Conservation (phyloP, 805 yeast species). For the Metschnikowia hibisci region DNA sequence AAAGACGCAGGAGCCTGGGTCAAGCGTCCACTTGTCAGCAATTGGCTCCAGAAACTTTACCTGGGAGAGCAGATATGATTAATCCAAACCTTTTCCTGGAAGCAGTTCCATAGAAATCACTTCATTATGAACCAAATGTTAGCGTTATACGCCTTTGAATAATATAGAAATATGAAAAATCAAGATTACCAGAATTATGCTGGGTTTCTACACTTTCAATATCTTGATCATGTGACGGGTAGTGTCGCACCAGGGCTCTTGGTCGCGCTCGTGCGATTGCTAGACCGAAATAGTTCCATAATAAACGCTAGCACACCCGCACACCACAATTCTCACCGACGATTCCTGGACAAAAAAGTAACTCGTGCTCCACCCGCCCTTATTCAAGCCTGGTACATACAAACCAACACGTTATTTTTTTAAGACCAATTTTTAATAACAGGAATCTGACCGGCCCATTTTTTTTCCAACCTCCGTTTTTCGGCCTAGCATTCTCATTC, state of each 20-base stretch:
- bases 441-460: background rate
- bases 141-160: background rate
- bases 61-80: slow-evolving; percentile 1
- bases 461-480: background rate
- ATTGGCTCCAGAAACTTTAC: slow-evolving; percentile 9
- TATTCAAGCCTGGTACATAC: slow-evolving; percentile 1
- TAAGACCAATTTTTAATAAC: background rate
- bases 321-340: slow-evolving; percentile 10
- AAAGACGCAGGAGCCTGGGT: background rate
- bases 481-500: background rate
- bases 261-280: background rate
- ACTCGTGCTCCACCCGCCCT: slow-evolving; percentile 1
- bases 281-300: slow-evolving; percentile 1
- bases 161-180: background rate
- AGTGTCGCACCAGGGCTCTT: no score
- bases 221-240: no score
- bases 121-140: background rate
- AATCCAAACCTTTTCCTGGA: background rate
- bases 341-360: slow-evolving; percentile 5
- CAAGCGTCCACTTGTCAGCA: slow-evolving; percentile 6
- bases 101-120: background rate
- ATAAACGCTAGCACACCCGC: slow-evolving; percentile 6
- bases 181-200: background rate
- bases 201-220: background rate
- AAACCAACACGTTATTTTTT: slow-evolving; percentile 1